Base-by-base conservation (phyloP, 768 basidiomycete genomes). In the Holtermannia corniformis region DNA sequence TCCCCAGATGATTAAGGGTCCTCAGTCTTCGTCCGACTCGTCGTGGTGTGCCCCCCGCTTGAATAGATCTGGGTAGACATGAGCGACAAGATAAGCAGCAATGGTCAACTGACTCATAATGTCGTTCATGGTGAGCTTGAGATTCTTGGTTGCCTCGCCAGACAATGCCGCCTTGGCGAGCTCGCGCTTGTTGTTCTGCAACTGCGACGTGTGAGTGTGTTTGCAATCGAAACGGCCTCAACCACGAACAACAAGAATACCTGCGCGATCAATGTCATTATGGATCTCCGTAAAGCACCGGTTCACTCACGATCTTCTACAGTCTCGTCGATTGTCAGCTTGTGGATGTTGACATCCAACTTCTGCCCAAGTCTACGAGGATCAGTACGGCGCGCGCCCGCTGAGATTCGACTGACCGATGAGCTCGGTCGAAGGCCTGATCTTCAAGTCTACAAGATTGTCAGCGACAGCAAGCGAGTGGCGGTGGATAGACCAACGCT, bases 111-210 rank as follows among this genome's bases (percentile, higher is more conserved):
- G 16, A 71, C 70, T 84, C 72, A 92, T 79, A 57, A 96, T 77
- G 55, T 96, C 92, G 22, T 90, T 83, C 73, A 90, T 75, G 10
- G 84, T 82, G 20, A 97, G 81, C 49, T 72, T 73, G 78, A 83
- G 79, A 63, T 82, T 81, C 80, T 88, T 86, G 65, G 87, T 77
- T 72, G 85, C 89, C 74, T 88, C 83, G 7, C 93, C 93, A 26
- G 86, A 84, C 52, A 96, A 72, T 0, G 90, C 88, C 1, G 90
- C 88, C 22, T 78, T 77, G 1, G 92, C 82, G 1, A 97, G 78
- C 45, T 81, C 82, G 3, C 91, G 81, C 75, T 97, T 97, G 71
- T 82, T 80, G n/a, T 87, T 82, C 70, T 97, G 93, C n/a, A 97
- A 78, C 80, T 87, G 58, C 22, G 25, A 41, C 24, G 2, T 10